Base-by-base conservation (phyloP, 1,284 basidiomycete genomes). In the Trichosporon asahii region DNA sequence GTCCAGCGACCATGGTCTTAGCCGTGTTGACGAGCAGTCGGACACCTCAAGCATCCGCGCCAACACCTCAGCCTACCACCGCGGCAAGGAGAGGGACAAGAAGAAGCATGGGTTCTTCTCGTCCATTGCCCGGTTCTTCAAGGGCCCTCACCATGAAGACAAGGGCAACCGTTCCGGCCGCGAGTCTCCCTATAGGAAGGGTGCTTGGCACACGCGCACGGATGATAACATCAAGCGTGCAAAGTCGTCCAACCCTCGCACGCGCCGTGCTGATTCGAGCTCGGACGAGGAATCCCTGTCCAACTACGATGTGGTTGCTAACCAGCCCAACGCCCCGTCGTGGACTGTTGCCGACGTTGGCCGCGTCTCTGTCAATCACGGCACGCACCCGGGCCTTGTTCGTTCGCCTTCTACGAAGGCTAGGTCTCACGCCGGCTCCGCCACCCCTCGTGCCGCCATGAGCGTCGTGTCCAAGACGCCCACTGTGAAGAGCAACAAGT, bases 21-120 rank as follows among this genome's bases (percentile, higher is more conserved):
- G 57, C 27, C 57, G 57, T n/a, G 57, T 61, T 18, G 57, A 61
- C 6, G 57, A 61, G 57, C 15, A 33, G 27, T 29, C 27, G 5
- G 57, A 61, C 57, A 61, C 21, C 29, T n/a, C 29, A 3, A 29
- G 57, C 29, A 27, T 31, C 15, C n/a, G 23, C 1, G 80, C 80
- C 0, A 79, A 80, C 60, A 74, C 27, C 2, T 31, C 27, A 2
- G 57, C 57, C 18, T 61, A 61, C 57, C 27, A 61, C 27, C 27
- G 57, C 15, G 27, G 27, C 29, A 31, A 61, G 27, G 27, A 53
- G 49, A 53, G 49, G 49, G 49, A 72, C 29, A 76, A 74, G 72
- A 80, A 80, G 72, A 81, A 80, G 75, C 72, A 74, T 49, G 82
- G 82, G 14, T 84, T 84, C 77, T 83, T 83, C 71, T 75, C 77